Evolutionary conservation across 768 basidiomycete species (phyloP), one percentile per base, ranked within the genome.

Genomic region (Lentinula raphanica): DNA sequence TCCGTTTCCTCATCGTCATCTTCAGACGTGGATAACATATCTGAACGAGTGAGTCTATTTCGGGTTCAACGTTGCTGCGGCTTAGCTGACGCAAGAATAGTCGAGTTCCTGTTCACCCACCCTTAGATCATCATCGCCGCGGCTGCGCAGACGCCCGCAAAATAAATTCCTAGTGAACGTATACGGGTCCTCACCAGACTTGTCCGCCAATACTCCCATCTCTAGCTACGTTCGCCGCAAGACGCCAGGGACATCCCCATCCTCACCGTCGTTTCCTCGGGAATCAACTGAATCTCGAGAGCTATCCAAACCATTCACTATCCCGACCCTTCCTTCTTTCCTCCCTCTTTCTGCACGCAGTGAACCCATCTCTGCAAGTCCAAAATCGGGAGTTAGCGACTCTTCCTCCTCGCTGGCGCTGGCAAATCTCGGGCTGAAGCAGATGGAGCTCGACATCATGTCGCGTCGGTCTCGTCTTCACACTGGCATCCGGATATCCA

Each of bases 191-290:
- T 72, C 70, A 25, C 72, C 73, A 59, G 84, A 86, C 67, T 71
- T 84, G 19, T 71, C 81, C 29, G 85, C 82, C 38, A 81, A 82
- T 65, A 89, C 86, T 13, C 90, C 90, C 55, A 92, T 92, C 56
- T 92, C 90, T 27, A 79, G 82, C 38, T 92, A 87, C 59, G 85
- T 88, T 42, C 88, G 90, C 61, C 84, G 90, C 60, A 88, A 85
- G 72, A 89, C 88, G 1, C 89, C 90, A 28, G 83, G 84, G 58
- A 78, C 81, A 38, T 89, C 90, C 11, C 88, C 89, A 0, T 84
- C 82, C 15, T 83, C 85, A 1, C 81, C 87, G 12, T 80, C 81
- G 11, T 89, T 88, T 68, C 74, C 80, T 55, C 78, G 71, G 50
- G 76, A 75, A 64, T 69, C 69, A 64, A 69, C 69, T 64, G 70